phyloP scores from a whole-genome alignment of 805 yeast species.

The Lachancea dasiensis region DNA sequence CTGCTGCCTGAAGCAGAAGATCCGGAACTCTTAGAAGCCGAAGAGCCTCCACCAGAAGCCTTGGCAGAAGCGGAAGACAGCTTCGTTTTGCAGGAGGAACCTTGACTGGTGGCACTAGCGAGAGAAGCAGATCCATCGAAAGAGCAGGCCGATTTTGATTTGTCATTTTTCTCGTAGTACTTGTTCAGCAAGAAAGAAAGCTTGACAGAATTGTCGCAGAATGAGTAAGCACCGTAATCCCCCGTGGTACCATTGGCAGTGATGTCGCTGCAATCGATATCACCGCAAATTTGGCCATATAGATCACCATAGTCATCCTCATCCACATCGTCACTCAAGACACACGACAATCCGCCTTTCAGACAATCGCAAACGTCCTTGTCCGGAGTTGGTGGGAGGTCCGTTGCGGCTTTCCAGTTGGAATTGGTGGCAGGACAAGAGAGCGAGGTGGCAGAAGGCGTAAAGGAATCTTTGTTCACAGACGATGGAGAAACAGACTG shows the following conservation, averaged over 20 bases:
- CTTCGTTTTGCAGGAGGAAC: slow-evolving; percentile 45
- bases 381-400: slow-evolving; percentile 68
- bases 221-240: slow-evolving; percentile 61
- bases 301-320: slow-evolving; percentile 49
- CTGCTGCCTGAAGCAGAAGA: slow-evolving; percentile 34
- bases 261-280: slow-evolving; percentile 52
- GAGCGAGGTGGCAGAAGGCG: slow-evolving; percentile 37
- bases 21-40: slow-evolving; percentile 28
- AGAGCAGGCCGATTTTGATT: slow-evolving; percentile 45
- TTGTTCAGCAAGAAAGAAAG: slow-evolving; percentile 53
- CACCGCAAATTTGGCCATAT: slow-evolving; percentile 48
- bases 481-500: slow-evolving; percentile 43
- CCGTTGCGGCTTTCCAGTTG: slow-evolving; percentile 54
- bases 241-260: slow-evolving; percentile 52
- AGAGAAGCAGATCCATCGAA: slow-evolving; percentile 58
- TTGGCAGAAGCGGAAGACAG: slow-evolving; percentile 53
- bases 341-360: slow-evolving; percentile 46
- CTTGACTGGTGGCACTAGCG: slow-evolving; percentile 35
- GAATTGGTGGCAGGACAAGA: slow-evolving; percentile 50
- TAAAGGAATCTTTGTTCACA: slow-evolving; percentile 32
- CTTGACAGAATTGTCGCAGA: slow-evolving; percentile 55
- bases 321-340: slow-evolving; percentile 36
- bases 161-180: slow-evolving; percentile 43
- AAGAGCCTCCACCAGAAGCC: slow-evolving; percentile 52
- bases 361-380: slow-evolving; percentile 54